phyloP scores from a whole-genome alignment of 2,329 filamentous ascomycete species.

The Huntiella omanensis region DNA sequence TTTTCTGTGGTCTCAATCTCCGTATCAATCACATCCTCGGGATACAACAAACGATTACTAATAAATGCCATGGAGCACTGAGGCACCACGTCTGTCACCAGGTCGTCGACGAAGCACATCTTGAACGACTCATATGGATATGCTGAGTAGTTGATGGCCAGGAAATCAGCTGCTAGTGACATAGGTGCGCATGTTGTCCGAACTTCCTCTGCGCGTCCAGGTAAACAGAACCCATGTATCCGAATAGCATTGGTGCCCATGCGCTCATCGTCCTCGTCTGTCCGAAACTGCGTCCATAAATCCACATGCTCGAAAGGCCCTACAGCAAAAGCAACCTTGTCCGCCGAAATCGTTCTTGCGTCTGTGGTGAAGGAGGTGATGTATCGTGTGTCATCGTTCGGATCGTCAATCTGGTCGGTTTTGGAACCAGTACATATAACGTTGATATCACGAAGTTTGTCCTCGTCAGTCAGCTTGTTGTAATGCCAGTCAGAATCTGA shows the following conservation, averaged over 20 bases:
- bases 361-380: slow-evolving; percentile 68
- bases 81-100: slow-evolving; percentile 53
- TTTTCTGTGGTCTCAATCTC: slow-evolving; percentile 65
- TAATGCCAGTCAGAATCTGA: slow-evolving; percentile 18
- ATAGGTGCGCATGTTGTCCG: slow-evolving; percentile 74
- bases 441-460: slow-evolving; percentile 72
- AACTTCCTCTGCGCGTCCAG: slow-evolving; percentile 62
- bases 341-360: slow-evolving; percentile 51
- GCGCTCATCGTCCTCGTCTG: slow-evolving; percentile 80
- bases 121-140: slow-evolving; percentile 91
- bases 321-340: slow-evolving; percentile 83
- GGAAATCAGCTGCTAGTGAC: slow-evolving; percentile 74
- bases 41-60: slow-evolving; percentile 70
- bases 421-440: slow-evolving; percentile 83
- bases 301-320: slow-evolving; percentile 92
- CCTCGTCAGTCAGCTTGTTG: slow-evolving; percentile 43
- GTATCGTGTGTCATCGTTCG: slow-evolving; percentile 62
- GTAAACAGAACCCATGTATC: slow-evolving; percentile 80
- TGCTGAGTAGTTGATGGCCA: slow-evolving; percentile 70
- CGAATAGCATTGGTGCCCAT: slow-evolving; percentile 76
- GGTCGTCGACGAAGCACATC: slow-evolving; percentile 83
- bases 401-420: slow-evolving; percentile 63
- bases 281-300: slow-evolving; percentile 64
- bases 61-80: slow-evolving; percentile 73
- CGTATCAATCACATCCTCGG: slow-evolving; percentile 67